Evolutionary conservation across 345 rosid genomes (phyloP).

Genomic region (Populus deltoides): DNA sequence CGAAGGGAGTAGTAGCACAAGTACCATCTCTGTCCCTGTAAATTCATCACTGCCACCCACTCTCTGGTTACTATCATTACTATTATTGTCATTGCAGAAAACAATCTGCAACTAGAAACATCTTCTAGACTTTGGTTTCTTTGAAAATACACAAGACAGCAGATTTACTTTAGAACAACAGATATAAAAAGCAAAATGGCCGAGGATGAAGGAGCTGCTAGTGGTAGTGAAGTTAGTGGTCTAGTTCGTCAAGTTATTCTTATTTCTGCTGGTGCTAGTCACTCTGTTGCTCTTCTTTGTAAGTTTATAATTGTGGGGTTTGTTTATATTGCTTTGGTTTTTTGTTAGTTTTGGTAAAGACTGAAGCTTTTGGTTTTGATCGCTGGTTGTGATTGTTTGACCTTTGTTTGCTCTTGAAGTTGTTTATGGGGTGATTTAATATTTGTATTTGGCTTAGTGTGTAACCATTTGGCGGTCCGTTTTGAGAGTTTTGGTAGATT

Average conservation of each 20-base stretch:
- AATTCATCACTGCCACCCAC: not conserved
- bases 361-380: too few species aligned
- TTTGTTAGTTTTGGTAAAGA: not conserved
- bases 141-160: not conserved
- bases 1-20: not conserved
- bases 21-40: slow-evolving; percentile 17
- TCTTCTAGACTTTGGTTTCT: not conserved
- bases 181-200: slow-evolving; percentile 35
- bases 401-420: too few species aligned
- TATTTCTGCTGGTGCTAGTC: slow-evolving; percentile 95
- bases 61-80: not conserved
- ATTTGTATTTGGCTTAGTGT: too few species aligned
- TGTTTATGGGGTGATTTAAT: too few species aligned
- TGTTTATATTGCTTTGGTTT: not conserved
- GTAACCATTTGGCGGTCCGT: too few species aligned
- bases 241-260: slow-evolving; percentile 62
- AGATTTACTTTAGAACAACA: too few species aligned
- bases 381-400: too few species aligned
- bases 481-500: too few species aligned
- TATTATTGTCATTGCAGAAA: too few species aligned
- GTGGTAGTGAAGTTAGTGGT: slow-evolving; percentile 35
- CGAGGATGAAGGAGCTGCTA: slow-evolving; percentile 31
- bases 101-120: too few species aligned
- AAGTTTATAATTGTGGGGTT: slow-evolving; percentile 6
- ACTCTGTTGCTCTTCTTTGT: slow-evolving; percentile 93